Evolutionary conservation across 139 green algal species (phyloP), one percentile per base, ranked within the genome.

Genomic region (Chlamydomonas sp.): DNA sequence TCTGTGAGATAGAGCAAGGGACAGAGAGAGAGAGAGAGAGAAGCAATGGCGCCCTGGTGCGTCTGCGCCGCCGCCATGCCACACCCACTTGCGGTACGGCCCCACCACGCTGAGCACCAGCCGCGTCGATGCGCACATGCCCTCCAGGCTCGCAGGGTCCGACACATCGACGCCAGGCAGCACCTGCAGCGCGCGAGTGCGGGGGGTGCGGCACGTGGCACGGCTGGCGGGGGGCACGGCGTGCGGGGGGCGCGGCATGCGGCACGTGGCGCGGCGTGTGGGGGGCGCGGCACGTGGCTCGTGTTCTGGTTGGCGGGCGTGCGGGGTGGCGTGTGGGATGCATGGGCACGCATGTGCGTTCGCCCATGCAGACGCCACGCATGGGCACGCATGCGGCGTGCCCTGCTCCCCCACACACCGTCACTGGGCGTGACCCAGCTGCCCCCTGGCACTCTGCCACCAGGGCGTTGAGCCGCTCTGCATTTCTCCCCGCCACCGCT

Each of bases 41-140:
- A n/a, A n/a, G n/a, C n/a, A n/a, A n/a, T n/a, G n/a, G n/a, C n/a
- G n/a, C n/a, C n/a, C n/a, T n/a, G n/a, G n/a, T n/a, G n/a, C n/a
- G n/a, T n/a, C n/a, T n/a, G n/a, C n/a, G n/a, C n/a, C n/a, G n/a
- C n/a, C n/a, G n/a, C n/a, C n/a, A n/a, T n/a, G n/a, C n/a, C n/a
- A n/a, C n/a, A n/a, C n/a, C n/a, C n/a, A n/a, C n/a, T 75, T 70
- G 5, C 84, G 74, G 58, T 83, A 91, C 1, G 84, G 86, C 1
- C 86, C 84, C 22, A 90, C 84, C 8, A 73, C 77, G 57, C 81
- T 87, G 39, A 91, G 78, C 2, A 90, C 43, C 48, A 91, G 60
- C 38, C 54, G 65, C 29, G 72, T 76, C 3, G 39, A 34, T 13
- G 61, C 29, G 1, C 70, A 67, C 76, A 83, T 86, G 28, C n/a